Evolutionary conservation across 2,329 filamentous ascomycete species (phyloP).

Genomic region (Aureobasidium namibiae): DNA sequence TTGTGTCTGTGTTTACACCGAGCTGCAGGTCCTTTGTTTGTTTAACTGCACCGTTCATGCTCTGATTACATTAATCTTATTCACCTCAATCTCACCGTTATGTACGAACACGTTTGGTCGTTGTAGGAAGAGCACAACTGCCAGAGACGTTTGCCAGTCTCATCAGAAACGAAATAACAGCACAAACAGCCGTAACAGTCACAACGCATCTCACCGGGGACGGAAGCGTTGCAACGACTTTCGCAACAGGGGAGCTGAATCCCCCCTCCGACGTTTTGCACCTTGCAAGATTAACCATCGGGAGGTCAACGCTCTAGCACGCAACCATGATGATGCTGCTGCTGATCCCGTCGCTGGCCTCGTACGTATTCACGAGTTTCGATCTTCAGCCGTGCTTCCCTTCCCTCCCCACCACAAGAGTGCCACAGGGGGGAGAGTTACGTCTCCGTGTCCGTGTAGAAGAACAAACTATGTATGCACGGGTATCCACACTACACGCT

Average conservation of each 20-base stretch:
- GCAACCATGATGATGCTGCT: not conserved
- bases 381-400: constrained; percentile 1
- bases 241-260: not conserved
- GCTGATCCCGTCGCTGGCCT: not conserved
- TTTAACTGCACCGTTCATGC: not conserved
- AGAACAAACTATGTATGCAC: not conserved
- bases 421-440: not conserved
- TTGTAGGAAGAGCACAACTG: constrained; percentile 3
- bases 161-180: constrained; percentile 11
- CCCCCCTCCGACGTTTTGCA: not conserved
- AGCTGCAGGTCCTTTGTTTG: not conserved
- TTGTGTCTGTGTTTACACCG: not conserved
- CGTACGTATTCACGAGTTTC: not conserved
- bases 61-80: constrained; percentile 8
- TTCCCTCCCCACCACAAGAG: not conserved
- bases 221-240: not conserved
- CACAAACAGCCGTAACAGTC: not conserved
- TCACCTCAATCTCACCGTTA: constrained; percentile 6
- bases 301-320: not conserved
- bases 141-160: not conserved
- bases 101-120: constrained; percentile 9
- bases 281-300: not conserved
- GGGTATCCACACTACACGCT: constrained; percentile 1
- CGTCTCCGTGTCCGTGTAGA: not conserved
- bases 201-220: not conserved